Base-by-base conservation (phyloP, 208 protist species). In the Tritrichomonas musculus region DNA sequence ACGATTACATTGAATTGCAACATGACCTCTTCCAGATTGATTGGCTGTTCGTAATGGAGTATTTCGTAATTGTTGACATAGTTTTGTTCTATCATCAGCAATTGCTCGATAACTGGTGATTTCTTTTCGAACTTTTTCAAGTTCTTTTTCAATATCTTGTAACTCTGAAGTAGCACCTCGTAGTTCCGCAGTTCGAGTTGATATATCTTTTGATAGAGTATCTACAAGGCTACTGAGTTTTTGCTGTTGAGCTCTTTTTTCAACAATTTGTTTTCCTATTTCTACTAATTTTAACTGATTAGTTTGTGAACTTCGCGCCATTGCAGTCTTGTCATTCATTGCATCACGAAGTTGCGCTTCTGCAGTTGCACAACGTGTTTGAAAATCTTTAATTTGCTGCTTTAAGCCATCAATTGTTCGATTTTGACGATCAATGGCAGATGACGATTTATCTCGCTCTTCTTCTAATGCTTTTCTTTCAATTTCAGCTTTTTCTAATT, bases 171-270 rank as follows among this genome's bases (percentile, higher is more conserved):
- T 88, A 55, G 41, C 47, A 33, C 57, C 39, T 88, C 47, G 25
- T 22, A 88, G 47, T 88, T 88, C 41, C 39, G 33, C 77, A 55
- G 41, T 88, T 57, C 47, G 0, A 39, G 27, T 88, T 13, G 47
- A 44, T n/a, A 88, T 88, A 57, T 88, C 77, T 88, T 88, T 88
- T 57, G 77, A 53, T 44, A 88, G 47, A 20, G 77, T 57, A 57
- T 88, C 77, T 20, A 88, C 44, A 9, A 88, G 36, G 53, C 57
- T 27, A 39, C 44, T 53, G 0, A 88, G 8, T 20, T 57, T 57
- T 30, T 44, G 14, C 39, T 88, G 33, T 36, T 88, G 77, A 27
- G 33, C n/a, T 33, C 44, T 53, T 36, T 88, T 88, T 57, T 88
- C 47, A 47, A 47, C 25, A 33, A 88, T 88, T 88, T 88, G 47